A percentile compares a stretch with the other conserved stretches of the same genome.
phyloP scores from a whole-genome alignment of 148 eudicot species.

The Rhododendron henanense region DNA sequence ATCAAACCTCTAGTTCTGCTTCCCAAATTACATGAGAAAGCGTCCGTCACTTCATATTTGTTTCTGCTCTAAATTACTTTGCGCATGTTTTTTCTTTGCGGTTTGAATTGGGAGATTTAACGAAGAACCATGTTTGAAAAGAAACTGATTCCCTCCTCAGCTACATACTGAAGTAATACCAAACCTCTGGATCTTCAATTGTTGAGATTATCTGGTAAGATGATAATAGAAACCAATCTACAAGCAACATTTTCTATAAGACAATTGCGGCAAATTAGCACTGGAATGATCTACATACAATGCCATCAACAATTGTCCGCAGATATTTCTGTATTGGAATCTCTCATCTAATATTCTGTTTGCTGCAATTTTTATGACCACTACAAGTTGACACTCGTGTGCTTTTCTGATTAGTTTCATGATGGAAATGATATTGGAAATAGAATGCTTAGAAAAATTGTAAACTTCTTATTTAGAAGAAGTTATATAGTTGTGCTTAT shows the following conservation, averaged over 20 bases:
- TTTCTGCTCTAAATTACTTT: not conserved
- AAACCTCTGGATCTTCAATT: not conserved
- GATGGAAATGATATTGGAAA: not conserved
- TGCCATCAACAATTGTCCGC: not conserved
- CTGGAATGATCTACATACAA: not conserved
- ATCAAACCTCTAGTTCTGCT: not conserved
- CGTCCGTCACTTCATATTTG: not conserved
- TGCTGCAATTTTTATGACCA: not conserved
- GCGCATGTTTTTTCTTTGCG: not conserved
- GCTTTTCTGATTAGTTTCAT: constrained; percentile 1
- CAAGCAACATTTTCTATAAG: not conserved
- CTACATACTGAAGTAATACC: not conserved
- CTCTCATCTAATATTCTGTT: not conserved
- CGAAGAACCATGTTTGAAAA: not conserved
- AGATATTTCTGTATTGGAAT: not conserved
- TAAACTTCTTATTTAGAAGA: not conserved
- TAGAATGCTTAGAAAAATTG: not conserved
- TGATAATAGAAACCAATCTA: not conserved
- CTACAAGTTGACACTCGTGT: not conserved
- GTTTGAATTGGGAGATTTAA: not conserved
- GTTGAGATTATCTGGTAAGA: not conserved
- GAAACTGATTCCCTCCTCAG: not conserved
- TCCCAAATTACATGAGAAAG: not conserved
- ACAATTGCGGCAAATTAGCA: not conserved
- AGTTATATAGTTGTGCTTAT: not conserved